These are phyloP conservation scores for Cicer judaicum DNA, from an alignment of 306 rosid species.

Conservation along the genomic window DNA sequence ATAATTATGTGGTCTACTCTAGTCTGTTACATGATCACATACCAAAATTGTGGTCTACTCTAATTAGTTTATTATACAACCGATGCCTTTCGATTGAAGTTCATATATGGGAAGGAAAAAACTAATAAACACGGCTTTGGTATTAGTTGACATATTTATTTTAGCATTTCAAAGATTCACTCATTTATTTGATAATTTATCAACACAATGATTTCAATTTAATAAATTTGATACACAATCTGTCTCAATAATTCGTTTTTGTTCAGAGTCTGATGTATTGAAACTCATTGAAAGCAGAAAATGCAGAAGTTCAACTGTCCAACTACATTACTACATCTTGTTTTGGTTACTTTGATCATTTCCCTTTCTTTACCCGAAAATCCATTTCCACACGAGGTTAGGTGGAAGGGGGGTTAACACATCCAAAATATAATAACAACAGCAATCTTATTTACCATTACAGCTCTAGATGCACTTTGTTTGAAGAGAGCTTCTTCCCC, in stretches of 20 bases:
- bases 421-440: background rate
- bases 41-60: no score
- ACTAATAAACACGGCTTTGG: background rate
- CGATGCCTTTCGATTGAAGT: no score
- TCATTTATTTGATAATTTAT: background rate
- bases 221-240: background rate
- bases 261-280: background rate
- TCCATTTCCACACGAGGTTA: background rate
- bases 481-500: no score
- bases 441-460: background rate
- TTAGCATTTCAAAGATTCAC: constrained; percentile 2
- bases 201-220: background rate
- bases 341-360: background rate
- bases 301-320: background rate
- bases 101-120: background rate
- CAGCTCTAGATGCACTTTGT: background rate
- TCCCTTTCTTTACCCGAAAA: background rate
- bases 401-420: background rate
- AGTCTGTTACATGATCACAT: no score
- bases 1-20: no score
- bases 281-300: background rate
- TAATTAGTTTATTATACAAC: no score
- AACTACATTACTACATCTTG: background rate
- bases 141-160: background rate
- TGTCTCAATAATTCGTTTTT: background rate